Conservation (phyloP, 495 filamentous ascomycete genomes). For the Trichoderma asperelloides region DNA sequence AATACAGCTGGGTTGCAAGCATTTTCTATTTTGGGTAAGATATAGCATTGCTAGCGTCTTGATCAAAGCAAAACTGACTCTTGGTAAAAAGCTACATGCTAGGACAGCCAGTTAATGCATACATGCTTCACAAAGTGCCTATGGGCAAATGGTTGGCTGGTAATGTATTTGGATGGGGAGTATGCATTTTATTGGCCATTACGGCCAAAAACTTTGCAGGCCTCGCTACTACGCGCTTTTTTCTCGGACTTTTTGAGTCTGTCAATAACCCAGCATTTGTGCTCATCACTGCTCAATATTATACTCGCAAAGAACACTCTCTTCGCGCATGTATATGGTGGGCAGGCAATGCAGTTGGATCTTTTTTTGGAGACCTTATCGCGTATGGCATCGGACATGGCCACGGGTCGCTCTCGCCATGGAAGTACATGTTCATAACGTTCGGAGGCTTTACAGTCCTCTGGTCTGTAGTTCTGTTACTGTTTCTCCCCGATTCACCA, state of each 20-base stretch:
- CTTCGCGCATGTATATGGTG: neutral
- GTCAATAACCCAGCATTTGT: slow-evolving; percentile 13
- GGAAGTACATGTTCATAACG: neutral
- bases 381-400: neutral
- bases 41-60: neutral
- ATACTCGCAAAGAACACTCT: slow-evolving; percentile 7
- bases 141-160: slow-evolving; percentile 15
- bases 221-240: slow-evolving; percentile 12
- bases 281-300: neutral
- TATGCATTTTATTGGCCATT: slow-evolving; percentile 8
- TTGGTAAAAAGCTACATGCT: neutral
- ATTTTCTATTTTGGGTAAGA: neutral
- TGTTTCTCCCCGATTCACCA: neutral
- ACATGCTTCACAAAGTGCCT: neutral
- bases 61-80: neutral
- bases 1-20: neutral
- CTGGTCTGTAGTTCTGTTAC: neutral
- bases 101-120: neutral
- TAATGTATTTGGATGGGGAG: slow-evolving; percentile 5
- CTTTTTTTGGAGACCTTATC: neutral
- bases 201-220: slow-evolving; percentile 12
- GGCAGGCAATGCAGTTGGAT: neutral
- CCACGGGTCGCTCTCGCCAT: neutral
- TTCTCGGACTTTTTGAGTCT: slow-evolving; percentile 10
- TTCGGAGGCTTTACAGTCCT: neutral